phyloP scores from a whole-genome alignment of 2,329 filamentous ascomycete species.

The Pezicula neosporulosa region DNA sequence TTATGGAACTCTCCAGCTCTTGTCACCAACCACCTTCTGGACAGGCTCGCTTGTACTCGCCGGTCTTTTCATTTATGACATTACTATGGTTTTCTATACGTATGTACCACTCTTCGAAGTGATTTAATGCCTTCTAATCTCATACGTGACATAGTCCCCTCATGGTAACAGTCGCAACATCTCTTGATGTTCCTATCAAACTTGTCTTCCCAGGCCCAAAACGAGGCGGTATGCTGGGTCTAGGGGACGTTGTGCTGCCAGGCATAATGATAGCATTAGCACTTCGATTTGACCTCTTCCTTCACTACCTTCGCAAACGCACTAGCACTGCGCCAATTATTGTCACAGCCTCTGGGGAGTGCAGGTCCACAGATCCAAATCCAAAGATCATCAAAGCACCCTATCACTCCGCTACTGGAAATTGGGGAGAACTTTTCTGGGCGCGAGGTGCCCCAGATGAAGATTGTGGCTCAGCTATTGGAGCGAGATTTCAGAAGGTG shows the following conservation, averaged over 20 bases:
- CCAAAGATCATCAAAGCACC: constrained; percentile 37
- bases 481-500: constrained; percentile 65
- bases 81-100: constrained; percentile 88
- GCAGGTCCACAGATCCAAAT: constrained; percentile 30
- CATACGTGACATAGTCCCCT: constrained; percentile 53
- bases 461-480: constrained; percentile 23
- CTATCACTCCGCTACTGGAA: constrained; percentile 60
- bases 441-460: constrained; percentile 32
- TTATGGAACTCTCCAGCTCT: constrained; percentile 75
- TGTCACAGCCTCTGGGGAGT: constrained; percentile 20
- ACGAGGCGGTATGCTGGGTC: constrained; percentile 77
- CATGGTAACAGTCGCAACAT: constrained; percentile 85
- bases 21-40: constrained; percentile 85
- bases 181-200: constrained; percentile 89
- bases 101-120: constrained; percentile 35
- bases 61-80: constrained; percentile 90
- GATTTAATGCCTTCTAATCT: not conserved
- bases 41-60: constrained; percentile 76
- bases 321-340: constrained; percentile 10
- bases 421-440: constrained; percentile 87
- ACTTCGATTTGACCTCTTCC: constrained; percentile 85
- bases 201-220: constrained; percentile 69
- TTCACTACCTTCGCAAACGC: constrained; percentile 69
- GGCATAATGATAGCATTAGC: constrained; percentile 88
- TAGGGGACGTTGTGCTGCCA: constrained; percentile 92